phyloP scores from a whole-genome alignment of 2,329 filamentous ascomycete species.

The Dactylellina drechsleri region DNA sequence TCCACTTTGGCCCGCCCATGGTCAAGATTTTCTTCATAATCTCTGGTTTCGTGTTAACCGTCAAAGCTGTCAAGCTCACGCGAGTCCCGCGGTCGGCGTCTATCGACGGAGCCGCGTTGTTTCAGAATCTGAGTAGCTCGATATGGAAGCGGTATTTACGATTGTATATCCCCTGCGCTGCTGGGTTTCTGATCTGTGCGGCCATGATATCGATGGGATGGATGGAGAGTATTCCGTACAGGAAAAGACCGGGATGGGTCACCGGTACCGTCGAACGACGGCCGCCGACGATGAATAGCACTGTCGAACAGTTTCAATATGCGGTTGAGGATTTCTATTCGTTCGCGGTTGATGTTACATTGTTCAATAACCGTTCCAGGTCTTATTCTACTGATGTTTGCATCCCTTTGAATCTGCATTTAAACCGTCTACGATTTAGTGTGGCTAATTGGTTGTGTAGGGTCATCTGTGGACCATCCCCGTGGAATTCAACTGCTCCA shows the following conservation, averaged over 20 bases:
- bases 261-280: slow-evolving; percentile 29
- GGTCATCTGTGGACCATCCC: slow-evolving; percentile 73
- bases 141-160: slow-evolving; percentile 65
- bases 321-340: too few species aligned
- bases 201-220: slow-evolving; percentile 44
- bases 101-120: slow-evolving; percentile 12
- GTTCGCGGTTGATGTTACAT: too few species aligned
- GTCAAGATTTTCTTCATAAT: slow-evolving; percentile 57
- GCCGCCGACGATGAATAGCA: too few species aligned
- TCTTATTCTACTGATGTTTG: background rate
- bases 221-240: slow-evolving; percentile 23
- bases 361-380: too few species aligned
- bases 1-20: slow-evolving; percentile 56
- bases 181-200: slow-evolving; percentile 61
- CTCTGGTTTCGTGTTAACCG: slow-evolving; percentile 55
- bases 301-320: too few species aligned
- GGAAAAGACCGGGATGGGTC: slow-evolving; percentile 8
- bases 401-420: slow-evolving; percentile 17
- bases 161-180: slow-evolving; percentile 65
- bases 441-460: slow-evolving; percentile 63
- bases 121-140: slow-evolving; percentile 63
- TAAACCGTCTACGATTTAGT: background rate
- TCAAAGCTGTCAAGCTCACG: slow-evolving; percentile 40
- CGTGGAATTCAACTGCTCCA: slow-evolving; percentile 70
- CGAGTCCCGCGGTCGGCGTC: slow-evolving; percentile 10